Evolutionary conservation across 2,329 filamentous ascomycete genomes (phyloP), one percentile per base, ranked within the genome.

Genomic region (Calonectria pseudoreteaudii): DNA sequence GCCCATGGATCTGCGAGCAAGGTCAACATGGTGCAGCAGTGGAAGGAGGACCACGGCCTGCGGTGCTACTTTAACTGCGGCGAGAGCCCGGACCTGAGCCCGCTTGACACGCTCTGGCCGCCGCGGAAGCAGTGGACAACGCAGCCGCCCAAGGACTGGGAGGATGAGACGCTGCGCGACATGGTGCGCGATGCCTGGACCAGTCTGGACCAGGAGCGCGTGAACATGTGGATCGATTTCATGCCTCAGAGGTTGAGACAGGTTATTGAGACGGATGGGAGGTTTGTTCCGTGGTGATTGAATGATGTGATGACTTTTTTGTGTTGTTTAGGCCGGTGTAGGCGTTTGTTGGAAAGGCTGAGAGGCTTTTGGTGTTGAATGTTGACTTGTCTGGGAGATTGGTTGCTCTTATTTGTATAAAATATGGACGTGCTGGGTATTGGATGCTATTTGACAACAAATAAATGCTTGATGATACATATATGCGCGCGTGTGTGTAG

Each of bases 211-310:
- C 80, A 83, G 75, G 82, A 83, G 68, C 79, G 80, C 56, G 72
- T 85, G 58, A 80, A 85, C 60, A 73, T 83, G 68, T 85, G 84
- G 84, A 82, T 85, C 10, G 84, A 84, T 28, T 80, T 82, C 23
- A 85, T 85, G 84, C 81, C 81, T 23, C 81, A 83, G 77, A 74
- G 84, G 36, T 38, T 85, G 64, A 80, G 75, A 72, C 77, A 81
- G 53, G 81, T 85, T 5, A 68, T 85, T 26, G 82, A 82, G 7
- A 79, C 71, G 2, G 81, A 83, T 3, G 83, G 83, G 0, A 77
- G 73, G 58, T 75, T 85, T 76, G 80, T 84, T 13, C 67, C 81
- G 20, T 85, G 84, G 83, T 85, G 74, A 82, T 38, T 52, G 31
- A 44, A 41, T 31, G 41, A 20, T 36, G 44, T 47, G 53, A 65